Evolutionary conservation across 2,329 filamentous ascomycete species (phyloP), one percentile per base, ranked within the genome.

Genomic region (Sporothrix dimorphospora): DNA sequence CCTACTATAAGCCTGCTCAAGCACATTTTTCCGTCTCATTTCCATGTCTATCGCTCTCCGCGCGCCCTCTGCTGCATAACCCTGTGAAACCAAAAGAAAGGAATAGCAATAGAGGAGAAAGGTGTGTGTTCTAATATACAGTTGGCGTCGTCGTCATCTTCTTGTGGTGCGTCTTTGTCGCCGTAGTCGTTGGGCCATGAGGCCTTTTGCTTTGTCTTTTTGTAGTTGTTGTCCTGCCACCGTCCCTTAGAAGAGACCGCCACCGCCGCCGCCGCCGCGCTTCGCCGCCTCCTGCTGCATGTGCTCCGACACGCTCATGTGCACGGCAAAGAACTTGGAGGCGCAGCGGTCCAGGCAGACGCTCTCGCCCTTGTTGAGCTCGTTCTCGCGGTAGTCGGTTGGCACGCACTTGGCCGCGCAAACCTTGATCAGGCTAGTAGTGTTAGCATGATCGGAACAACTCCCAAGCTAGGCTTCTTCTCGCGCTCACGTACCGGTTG

Each of bases 261-360:
- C 78, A 57, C 84, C 86, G 57, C 83, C 86, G 47, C 84, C 86
- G 53, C 84, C 87, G 73, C 90, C 88, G 79, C 88, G 88, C 75
- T 88, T 87, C 79, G 90, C 88, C 66, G 92, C 93, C 83, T 97
- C 92, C 76, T 91, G 90, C 84, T 98, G 94, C 90, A 98, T 94
- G 85, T 97, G 93, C 85, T 98, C 94, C 79, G 92, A 95, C 73
- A 98, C 93, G 87, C 98, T 98, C 86, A 97, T 90, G 82, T 97
- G 97, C 79, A 97, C 94, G 78, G 98, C 95, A 85, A 99, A 98
- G 87, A 98, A 99, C 86, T 99, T 99, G 80, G 92, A 89, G 72
- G 97, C 93, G 85, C 97, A 99, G 79, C 96, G 93, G 85, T 99
- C 96, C 78, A 99, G 90, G 86, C 97, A 99, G 78, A 99, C 96